Base-by-base conservation (phyloP, 225 moss, liverwort and hornwort species). In the Neckera pumila region DNA sequence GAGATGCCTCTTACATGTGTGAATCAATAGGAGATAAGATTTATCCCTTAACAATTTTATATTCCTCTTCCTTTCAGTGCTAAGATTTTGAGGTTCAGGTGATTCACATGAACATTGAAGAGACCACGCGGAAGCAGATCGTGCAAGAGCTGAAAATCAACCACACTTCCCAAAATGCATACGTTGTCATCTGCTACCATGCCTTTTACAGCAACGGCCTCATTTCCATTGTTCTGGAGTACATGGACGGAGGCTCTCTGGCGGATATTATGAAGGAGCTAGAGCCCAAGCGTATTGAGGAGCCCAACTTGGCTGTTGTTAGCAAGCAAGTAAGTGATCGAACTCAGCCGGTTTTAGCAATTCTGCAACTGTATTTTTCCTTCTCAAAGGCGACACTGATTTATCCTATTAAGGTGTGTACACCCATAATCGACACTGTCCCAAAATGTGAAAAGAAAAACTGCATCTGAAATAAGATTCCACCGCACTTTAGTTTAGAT, bases 241-340 rank as follows among this genome's bases (percentile, higher is more conserved):
- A 96, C 90, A 98, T 98, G 98, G 98, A 98, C 86, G 97, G 98
- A n/a, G 98, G 98, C 72, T 97, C 98, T 62, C 93, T 98, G 74
- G 95, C 98, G 74, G 98, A 98, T 73, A 93, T 98, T 70, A 94
- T 98, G 88, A 97, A 97, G 89, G 92, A 94, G 79, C 91, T 96
- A 67, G 85, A 90, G 77, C 77, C 87, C 6, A 93, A 83, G 57
- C 86, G 92, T 77, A 91, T 98, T 64, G 88, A 89, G 69, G 98
- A 98, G 89, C 96, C 97, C 22, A 95, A 96, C 75, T 90, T 98
- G 90, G 95, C 97, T 88, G 93, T 93, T 49, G 93, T 97, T 51
- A 93, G 96, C 90, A 97, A 96, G 90, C 98, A 98, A 94, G 97
- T 96, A 90, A 53, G 96, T 87, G 43, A 49, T 58, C 60, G 0